Evolutionary conservation across 1,284 basidiomycete species (phyloP).

Genomic region (Cutaneotrichosporon cutaneum): DNA sequence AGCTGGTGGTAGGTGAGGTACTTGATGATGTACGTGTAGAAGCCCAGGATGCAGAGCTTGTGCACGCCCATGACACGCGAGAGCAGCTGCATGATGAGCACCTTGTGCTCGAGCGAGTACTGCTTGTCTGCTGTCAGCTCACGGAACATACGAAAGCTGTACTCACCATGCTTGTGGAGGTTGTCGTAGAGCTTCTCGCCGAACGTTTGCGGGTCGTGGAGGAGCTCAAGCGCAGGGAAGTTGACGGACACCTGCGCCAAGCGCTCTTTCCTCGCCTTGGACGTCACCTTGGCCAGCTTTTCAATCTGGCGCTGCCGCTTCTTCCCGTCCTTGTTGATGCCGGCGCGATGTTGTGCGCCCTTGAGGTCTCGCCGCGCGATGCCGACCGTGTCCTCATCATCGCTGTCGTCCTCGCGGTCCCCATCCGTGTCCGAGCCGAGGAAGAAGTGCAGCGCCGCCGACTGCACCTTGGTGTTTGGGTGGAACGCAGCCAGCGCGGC

Average conservation of each 20-base stretch:
- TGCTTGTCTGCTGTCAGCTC: conserved; percentile 66
- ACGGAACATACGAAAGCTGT: not conserved
- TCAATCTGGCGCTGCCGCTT: conserved; percentile 68
- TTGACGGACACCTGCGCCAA: conserved; percentile 61
- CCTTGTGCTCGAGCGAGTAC: conserved; percentile 93
- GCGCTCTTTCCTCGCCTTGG: conserved; percentile 64
- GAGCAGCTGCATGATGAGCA: conserved; percentile 94
- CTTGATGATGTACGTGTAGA: conserved; percentile 92
- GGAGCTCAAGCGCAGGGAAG: conserved; percentile 88
- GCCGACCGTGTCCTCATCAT: conserved; percentile 61
- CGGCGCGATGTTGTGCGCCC: conserved; percentile 73
- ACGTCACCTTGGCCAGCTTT: conserved; percentile 58
- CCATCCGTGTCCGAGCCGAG: conserved; percentile 75
- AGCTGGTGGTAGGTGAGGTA: conserved; percentile 93
- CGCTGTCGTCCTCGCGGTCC: conserved; percentile 69
- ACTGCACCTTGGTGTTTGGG: conserved; percentile 91
- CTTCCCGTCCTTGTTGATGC: conserved; percentile 88
- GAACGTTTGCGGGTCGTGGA: conserved; percentile 95
- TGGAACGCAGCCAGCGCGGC: conserved; percentile 90
- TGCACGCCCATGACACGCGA: conserved; percentile 93
- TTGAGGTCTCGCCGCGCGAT: conserved; percentile 64
- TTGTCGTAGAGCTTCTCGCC: conserved; percentile 91
- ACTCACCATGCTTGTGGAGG: conserved; percentile 64
- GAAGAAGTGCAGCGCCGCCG: conserved; percentile 96
- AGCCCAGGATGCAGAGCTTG: conserved; percentile 90